Evolutionary conservation across 768 basidiomycete species (phyloP).

Genomic region (Lactarius pseudohatsudake): DNA sequence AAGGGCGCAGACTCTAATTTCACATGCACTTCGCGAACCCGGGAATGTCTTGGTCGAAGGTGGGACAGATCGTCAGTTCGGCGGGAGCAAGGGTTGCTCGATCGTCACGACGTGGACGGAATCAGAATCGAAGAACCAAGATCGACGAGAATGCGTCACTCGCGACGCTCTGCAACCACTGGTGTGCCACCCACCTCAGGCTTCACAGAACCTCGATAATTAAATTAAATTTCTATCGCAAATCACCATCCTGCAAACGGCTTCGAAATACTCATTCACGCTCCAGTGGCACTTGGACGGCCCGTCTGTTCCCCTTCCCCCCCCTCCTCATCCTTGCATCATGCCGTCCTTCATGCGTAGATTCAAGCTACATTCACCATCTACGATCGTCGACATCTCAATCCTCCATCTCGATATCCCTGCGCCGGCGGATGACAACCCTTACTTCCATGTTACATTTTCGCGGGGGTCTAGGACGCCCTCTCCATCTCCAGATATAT

Average conservation of each 20-base stretch:
- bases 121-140: too few relatives aligned
- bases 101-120: background rate
- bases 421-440: slow-evolving; percentile 3
- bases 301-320: background rate
- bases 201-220: background rate
- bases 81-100: background rate
- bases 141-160: too few relatives aligned
- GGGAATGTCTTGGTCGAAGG: background rate
- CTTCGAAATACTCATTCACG: background rate
- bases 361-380: slow-evolving; percentile 11
- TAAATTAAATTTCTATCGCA: background rate
- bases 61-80: background rate
- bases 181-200: background rate
- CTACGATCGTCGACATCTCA: slow-evolving; percentile 19
- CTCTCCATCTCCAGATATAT: slow-evolving; percentile 27
- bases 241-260: background rate
- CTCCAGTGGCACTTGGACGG: background rate
- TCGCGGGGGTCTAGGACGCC: background rate
- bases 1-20: too few relatives aligned
- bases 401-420: slow-evolving; percentile 2
- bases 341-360: slow-evolving; percentile 11
- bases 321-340: background rate
- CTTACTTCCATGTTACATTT: slow-evolving; percentile 7
- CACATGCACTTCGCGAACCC: too few relatives aligned
- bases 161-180: too few relatives aligned